A percentile compares a stretch with the other conserved stretches of the same genome.
phyloP scores from a whole-genome alignment of 495 filamentous ascomycete genomes.

The Gamarada debralockiae region DNA sequence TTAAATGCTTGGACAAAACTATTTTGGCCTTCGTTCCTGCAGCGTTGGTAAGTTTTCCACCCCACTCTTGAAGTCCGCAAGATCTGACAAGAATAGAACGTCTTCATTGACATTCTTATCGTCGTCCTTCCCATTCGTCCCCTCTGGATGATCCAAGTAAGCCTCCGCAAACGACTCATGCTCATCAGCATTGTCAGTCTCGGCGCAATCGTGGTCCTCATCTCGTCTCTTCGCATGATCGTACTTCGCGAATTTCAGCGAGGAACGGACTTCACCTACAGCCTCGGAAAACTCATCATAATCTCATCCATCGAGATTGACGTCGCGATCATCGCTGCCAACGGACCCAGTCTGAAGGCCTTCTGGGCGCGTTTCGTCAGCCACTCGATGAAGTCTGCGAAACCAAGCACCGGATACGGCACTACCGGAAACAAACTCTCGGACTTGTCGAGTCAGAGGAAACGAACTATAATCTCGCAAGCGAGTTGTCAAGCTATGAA shows the following conservation, averaged over 20 bases:
- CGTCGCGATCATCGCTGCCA: constrained; percentile 29
- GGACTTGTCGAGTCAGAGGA: too few species aligned
- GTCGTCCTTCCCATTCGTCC: constrained; percentile 35
- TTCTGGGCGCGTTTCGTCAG: too few species aligned
- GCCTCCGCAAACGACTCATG: constrained; percentile 5
- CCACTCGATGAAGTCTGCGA: too few species aligned
- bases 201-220: constrained; percentile 25
- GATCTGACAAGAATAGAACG: constrained; percentile 27
- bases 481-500: too few species aligned
- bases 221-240: constrained; percentile 21
- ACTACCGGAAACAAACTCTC: too few species aligned
- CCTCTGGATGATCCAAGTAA: constrained; percentile 33
- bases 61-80: constrained; percentile 34
- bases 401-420: too few species aligned
- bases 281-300: constrained; percentile 32
- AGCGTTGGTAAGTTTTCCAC: constrained; percentile 28
- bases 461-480: too few species aligned
- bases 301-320: constrained; percentile 29
- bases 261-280: constrained; percentile 21
- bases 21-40: constrained; percentile 24
- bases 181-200: constrained; percentile 12
- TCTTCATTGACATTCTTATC: constrained; percentile 36
- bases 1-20: constrained; percentile 29
- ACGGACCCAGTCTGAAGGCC: constrained; percentile 25
- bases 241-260: constrained; percentile 22